Evolutionary conservation across 306 rosid genomes (phyloP), one percentile per base, ranked within the genome.

Genomic region (Begonia fuchsioides): DNA sequence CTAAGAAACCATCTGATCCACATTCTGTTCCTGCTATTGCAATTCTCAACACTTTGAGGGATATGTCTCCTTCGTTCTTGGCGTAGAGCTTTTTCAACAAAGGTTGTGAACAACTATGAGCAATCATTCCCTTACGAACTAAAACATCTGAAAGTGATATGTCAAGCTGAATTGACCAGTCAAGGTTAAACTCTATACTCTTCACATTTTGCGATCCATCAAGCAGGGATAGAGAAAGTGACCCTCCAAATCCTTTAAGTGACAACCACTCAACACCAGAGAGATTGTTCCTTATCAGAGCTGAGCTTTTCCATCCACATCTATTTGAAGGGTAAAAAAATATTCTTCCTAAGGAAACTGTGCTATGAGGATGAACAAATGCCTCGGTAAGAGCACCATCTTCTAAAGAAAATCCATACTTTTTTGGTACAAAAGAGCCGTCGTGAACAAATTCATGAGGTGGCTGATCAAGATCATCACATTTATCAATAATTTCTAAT

Each of bases 251-350:
- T 15, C 93, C 97, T 53, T 64, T 70, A 63, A 88, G 65, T 20
- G 80, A 71, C 56, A 81, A 51, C 78, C 90, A 83, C 62, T 88
- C 97, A 48, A 81, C 93, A 38, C 97, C 97, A 17, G 97, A 78
- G 51, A 88, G 90, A 73, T 83, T 88, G 76, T 83, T 88, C 62
- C 97, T 83, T 66, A 88, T 68, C 64, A 88, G 67, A 51, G 79
- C 95, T 6, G 97, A 88, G 72, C 95, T 81, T 69, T 71, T 78
- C 95, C 95, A 88, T 53, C 66, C 58, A 52, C 97, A 88, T 49
- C 78, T 66, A 58, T 61, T 67, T 5, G 86, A 83, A 66, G 97
- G 97, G 56, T 66, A 71, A 68, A 83, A 88, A 41, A 67, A 40
- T 62, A 90, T 62, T 32, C 95, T 95, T 67, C 97, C 97, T 45